Base-by-base conservation (phyloP, 441 rosid species). In the Pelargonium exstipulatum region DNA sequence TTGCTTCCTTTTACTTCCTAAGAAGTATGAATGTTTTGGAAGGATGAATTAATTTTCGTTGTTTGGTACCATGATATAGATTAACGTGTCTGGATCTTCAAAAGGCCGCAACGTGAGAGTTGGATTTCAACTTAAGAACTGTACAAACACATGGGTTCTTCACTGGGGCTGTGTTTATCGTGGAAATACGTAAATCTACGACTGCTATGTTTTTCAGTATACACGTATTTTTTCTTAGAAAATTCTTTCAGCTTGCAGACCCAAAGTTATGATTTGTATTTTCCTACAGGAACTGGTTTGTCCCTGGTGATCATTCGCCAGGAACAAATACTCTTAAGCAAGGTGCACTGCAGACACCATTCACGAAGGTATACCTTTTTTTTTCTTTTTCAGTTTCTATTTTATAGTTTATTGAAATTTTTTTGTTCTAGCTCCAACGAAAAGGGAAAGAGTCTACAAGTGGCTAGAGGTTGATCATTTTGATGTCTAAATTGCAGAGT, bases 321-420 rank as follows among this genome's bases (percentile, higher is more conserved):
- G 82, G 78, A 71, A 73, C 75, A 53, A 53, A 53, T 53, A 53
- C 24, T 17, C 60, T 16, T 6, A 73, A 69, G 77, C 84, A 66
- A 82, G 92, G 90, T 69, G 87, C 90, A 72, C 58, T 88, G 78
- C 85, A 84, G 79, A 84, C 88, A 22, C 87, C 87, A 42, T 83
- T 86, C 75, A 80, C 83, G 2, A 83, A 79, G 84, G 81, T 82
- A 43, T 68, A 32, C 57, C 26, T 24, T 24, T 24, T 24, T 20
- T 24, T 24, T 68, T 64, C 73, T 13, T 12, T 64, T 65, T 64
- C 73, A n/a, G 65, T 69, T 35, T 48, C 24, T 10, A 32, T 67
- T 26, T 55, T 10, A 8, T 18, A 9, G 22, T 64, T 26, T 60
- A 14, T 61, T 67, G 62, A 69, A 60, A 69, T 66, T 58, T 67